Evolutionary conservation across 2,329 filamentous ascomycete genomes (phyloP).

Genomic region (Clonostachys rhizophaga): DNA sequence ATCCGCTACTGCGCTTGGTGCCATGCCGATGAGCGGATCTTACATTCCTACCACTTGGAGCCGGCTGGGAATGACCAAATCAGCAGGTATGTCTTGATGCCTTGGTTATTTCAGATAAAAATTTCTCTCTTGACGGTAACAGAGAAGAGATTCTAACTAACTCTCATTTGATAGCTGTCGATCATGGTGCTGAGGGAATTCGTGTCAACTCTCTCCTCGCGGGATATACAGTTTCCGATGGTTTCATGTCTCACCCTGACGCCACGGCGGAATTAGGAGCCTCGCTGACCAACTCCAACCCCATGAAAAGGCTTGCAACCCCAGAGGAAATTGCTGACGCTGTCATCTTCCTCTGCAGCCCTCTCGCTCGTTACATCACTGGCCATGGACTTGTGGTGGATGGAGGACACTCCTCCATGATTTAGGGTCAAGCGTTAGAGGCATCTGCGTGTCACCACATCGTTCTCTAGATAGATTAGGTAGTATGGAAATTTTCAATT

Average conservation of each 20-base stretch:
- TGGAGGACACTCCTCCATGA: too few species aligned
- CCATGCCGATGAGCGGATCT: slow-evolving; percentile 2
- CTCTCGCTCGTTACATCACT: neutral
- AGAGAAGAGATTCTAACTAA: too few species aligned
- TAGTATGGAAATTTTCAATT: too few species aligned
- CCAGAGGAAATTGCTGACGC: neutral
- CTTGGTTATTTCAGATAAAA: too few species aligned
- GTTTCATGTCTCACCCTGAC: neutral
- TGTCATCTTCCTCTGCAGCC: slow-evolving; percentile 1
- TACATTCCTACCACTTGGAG: neutral
- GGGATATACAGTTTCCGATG: neutral
- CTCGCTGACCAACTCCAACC: neutral
- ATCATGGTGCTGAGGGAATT: neutral
- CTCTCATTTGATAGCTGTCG: neutral
- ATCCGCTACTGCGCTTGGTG: too few species aligned
- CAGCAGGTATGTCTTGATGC: neutral
- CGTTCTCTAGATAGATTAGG: too few species aligned
- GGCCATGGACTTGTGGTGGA: slow-evolving; percentile 3
- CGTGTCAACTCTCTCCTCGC: neutral
- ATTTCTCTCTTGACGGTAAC: too few species aligned
- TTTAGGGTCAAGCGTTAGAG: too few species aligned
- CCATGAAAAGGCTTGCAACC: neutral
- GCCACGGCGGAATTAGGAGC: neutral
- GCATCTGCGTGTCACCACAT: too few species aligned
- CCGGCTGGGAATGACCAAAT: neutral